These are phyloP conservation scores for Mortierella sp. DNA, from an alignment of 371 early-diverging fungal species.

Conservation along the genomic window DNA sequence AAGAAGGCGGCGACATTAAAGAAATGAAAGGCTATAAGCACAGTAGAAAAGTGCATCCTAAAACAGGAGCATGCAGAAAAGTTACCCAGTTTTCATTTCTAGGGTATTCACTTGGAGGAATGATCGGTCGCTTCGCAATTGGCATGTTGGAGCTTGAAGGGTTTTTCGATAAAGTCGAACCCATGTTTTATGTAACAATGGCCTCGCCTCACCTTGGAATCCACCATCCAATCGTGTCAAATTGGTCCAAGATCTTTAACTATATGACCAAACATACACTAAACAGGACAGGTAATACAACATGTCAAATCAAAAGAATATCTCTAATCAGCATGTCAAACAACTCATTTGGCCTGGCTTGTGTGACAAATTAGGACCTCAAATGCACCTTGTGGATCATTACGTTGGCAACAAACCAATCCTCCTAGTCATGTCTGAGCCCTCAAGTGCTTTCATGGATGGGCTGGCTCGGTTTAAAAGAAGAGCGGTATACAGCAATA, in stretches of 20 bases:
- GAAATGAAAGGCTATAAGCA: slow-evolving; percentile 39
- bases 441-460: slow-evolving; percentile 65
- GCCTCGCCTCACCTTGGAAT: slow-evolving; percentile 86
- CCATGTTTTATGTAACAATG: slow-evolving; percentile 65
- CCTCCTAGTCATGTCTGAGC: slow-evolving; percentile 73
- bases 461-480: slow-evolving; percentile 65
- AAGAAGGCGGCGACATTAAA: slow-evolving; percentile 35
- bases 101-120: slow-evolving; percentile 87
- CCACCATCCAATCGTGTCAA: slow-evolving; percentile 45
- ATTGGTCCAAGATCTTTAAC: slow-evolving; percentile 62
- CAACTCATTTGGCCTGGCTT: background rate
- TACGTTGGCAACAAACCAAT: slow-evolving; percentile 60
- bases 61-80: slow-evolving; percentile 7
- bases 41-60: background rate
- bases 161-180: slow-evolving; percentile 61
- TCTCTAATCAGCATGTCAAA: background rate
- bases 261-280: slow-evolving; percentile 60
- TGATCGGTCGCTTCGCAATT: slow-evolving; percentile 80
- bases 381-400: slow-evolving; percentile 65
- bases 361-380: slow-evolving; percentile 56
- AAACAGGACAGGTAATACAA: slow-evolving; percentile 62
- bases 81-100: slow-evolving; percentile 75
- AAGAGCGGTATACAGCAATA: slow-evolving; percentile 74
- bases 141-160: slow-evolving; percentile 72
- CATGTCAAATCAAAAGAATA: background rate